These are phyloP conservation scores for Mollisia scopiformis DNA, from an alignment of 2,329 filamentous ascomycete species.

Conservation along the genomic window DNA sequence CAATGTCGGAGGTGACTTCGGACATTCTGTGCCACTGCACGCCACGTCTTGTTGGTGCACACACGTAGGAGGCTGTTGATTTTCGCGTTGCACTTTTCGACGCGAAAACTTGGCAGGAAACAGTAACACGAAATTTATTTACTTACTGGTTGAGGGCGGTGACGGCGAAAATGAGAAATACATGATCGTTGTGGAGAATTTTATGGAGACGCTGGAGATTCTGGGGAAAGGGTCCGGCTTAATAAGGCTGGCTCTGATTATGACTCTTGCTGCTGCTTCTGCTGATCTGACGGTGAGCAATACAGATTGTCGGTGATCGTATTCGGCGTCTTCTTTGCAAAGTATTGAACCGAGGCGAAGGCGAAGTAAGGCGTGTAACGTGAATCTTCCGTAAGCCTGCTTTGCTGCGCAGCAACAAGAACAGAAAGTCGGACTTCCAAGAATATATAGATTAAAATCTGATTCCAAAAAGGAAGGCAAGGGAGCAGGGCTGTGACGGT, in stretches of 20 bases:
- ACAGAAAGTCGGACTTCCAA: background rate
- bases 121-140: background rate
- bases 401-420: slow-evolving; percentile 4
- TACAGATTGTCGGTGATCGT: background rate
- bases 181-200: slow-evolving; percentile 19
- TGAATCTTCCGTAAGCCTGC: slow-evolving; percentile 20
- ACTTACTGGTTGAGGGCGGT: slow-evolving; percentile 20
- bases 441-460: slow-evolving; percentile 1
- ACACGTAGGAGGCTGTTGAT: background rate
- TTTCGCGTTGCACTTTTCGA: background rate
- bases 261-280: background rate
- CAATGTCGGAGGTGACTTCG: background rate
- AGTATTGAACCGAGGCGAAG: slow-evolving; percentile 8
- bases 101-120: slow-evolving; percentile 1
- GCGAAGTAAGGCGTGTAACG: slow-evolving; percentile 11
- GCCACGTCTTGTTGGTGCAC: background rate
- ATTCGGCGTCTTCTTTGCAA: slow-evolving; percentile 2
- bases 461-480: background rate
- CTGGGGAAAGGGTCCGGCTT: background rate
- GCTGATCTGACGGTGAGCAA: background rate
- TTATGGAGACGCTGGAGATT: background rate
- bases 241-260: background rate
- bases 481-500: background rate
- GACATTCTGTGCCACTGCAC: background rate
- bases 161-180: slow-evolving; percentile 34